Conservation (phyloP, 176 grass and related monocot genomes). For the Rhynchospora tenuis region DNA sequence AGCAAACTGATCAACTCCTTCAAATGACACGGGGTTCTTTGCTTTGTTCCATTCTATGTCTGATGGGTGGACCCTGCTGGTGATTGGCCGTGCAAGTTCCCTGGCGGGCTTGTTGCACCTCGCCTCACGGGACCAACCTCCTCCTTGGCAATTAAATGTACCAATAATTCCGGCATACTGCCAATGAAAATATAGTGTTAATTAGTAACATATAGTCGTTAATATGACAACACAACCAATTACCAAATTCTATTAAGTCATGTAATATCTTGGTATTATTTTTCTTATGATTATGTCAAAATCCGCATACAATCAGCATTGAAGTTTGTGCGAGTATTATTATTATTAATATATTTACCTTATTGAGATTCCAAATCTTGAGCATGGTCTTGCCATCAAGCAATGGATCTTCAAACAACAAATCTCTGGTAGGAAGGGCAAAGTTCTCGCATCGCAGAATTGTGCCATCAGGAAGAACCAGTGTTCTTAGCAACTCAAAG, state of each 20-base stretch:
- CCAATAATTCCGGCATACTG: conserved; percentile 75
- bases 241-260: neutral
- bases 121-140: conserved; percentile 73
- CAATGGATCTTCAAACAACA: conserved; percentile 64
- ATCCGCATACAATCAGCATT: neutral
- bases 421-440: conserved; percentile 75
- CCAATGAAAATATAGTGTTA: neutral
- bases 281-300: neutral
- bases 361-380: conserved; percentile 89
- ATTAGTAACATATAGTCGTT: no score
- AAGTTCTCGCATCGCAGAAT: conserved; percentile 60
- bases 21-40: conserved; percentile 20
- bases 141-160: conserved; percentile 91
- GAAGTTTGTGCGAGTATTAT: neutral
- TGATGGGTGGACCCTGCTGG: conserved; percentile 31
- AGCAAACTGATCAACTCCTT: conserved; percentile 43
- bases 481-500: conserved; percentile 58
- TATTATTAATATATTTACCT: conserved; percentile 27
- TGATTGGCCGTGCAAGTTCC: conserved; percentile 44
- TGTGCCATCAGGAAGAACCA: conserved; percentile 67
- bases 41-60: conserved; percentile 75
- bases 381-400: conserved; percentile 69
- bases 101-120: conserved; percentile 57
- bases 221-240: neutral
- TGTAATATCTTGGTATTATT: neutral